Evolutionary conservation across 169 alveolate genomes (phyloP), one percentile per base, ranked within the genome.

Genomic region (Eimeria maxima): DNA sequence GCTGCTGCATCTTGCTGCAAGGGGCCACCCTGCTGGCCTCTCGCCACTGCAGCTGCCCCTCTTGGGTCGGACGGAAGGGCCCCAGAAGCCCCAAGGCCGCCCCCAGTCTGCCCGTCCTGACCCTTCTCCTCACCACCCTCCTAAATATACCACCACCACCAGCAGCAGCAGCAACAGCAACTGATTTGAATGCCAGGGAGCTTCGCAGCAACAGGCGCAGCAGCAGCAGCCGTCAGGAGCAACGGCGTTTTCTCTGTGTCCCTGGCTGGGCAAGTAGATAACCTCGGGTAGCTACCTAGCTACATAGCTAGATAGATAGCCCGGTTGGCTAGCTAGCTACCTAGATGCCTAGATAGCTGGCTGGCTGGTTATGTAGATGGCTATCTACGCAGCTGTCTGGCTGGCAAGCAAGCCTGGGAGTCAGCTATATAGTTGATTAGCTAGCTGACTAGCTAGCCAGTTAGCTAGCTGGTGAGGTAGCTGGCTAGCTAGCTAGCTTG

Each of bases 61-160:
- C 69, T 69, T 4, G 33, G 45, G 71, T 81, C 90, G 4, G 90
- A 81, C 5, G 90, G 24, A 7, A 63, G 73, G n/a, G 57, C 73
- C n/a, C 90, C 90, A 10, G 71, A 11, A 18, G 90, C 22, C 13
- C 63, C 55, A 47, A 73, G 73, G 7, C 53, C 7, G 42, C 50
- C 90, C 69, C 50, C 90, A 10, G 47, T 13, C 73, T 45, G 73
- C 24, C 42, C 73, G 14, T 81, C 90, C 50, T 81, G 90, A 4
- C 18, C 90, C 73, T 81, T 81, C 44, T 81, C 90, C 24, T 81
- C 90, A 24, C 73, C 90, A 18, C 90, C 90, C 24, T 81, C 90
- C 90, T 81, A 50, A 50, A 50, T n/a, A n/a, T n/a, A n/a, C n/a
- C n/a, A n/a, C n/a, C 57, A 50, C 18, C 57, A 50, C 18, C 57